Evolutionary conservation across 179 eudicot species (phyloP).

Genomic region (Spinacia oleracea): DNA sequence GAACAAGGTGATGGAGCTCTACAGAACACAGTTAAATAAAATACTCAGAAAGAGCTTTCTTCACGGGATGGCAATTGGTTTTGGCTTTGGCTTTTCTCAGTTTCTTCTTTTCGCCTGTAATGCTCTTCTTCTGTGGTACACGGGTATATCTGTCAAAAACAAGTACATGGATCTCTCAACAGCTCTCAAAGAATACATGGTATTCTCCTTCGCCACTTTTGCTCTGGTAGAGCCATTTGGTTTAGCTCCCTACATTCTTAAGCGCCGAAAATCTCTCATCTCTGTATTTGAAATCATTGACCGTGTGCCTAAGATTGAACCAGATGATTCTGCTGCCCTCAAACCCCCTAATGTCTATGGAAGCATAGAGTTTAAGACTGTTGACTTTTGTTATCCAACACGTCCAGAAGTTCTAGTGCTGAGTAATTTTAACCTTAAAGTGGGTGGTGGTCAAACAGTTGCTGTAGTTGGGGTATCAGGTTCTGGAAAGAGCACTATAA

Average conservation of each 20-base stretch:
- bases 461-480: constrained; percentile 99
- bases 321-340: constrained; percentile 76
- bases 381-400: constrained; percentile 87
- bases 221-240: constrained; percentile 99
- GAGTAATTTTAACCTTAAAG: constrained; percentile 91
- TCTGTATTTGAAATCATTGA: constrained; percentile 97
- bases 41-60: constrained; percentile 83
- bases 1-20: constrained; percentile 97
- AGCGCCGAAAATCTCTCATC: constrained; percentile 75
- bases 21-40: constrained; percentile 62
- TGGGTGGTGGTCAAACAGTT: constrained; percentile 95
- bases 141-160: constrained; percentile 66
- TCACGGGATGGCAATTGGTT: constrained; percentile 93
- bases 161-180: constrained; percentile 52
- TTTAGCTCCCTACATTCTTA: constrained; percentile 93
- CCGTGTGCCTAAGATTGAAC: constrained; percentile 87
- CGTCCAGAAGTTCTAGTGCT: constrained; percentile 82
- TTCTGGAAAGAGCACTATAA: constrained; percentile 96
- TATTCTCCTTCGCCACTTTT: constrained; percentile 96
- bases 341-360: constrained; percentile 99
- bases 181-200: constrained; percentile 94
- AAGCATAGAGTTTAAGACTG: constrained; percentile 80
- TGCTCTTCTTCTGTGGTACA: constrained; percentile 91
- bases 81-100: constrained; percentile 93
- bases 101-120: constrained; percentile 96